Evolutionary conservation across 2,329 filamentous ascomycete species (phyloP), one percentile per base, ranked within the genome.

Genomic region (Botrytis porri): DNA sequence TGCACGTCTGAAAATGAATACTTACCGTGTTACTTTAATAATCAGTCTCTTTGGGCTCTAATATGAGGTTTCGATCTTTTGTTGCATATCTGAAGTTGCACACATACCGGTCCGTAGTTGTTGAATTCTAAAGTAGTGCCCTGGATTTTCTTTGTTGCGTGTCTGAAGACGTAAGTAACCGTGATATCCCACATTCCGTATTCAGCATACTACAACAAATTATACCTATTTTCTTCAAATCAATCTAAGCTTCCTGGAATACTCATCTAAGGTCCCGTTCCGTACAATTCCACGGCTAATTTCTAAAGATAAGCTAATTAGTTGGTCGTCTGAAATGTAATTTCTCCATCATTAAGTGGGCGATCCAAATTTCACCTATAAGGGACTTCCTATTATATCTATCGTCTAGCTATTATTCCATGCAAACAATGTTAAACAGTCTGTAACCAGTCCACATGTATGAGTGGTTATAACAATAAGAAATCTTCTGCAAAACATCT

Each of bases 401-500:
- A 7, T 8, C n/a, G 12, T 12, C 2, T n/a, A 25, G 12, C 25
- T 12, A 10, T 16, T 12, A n/a, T 25, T 54, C 2, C 48, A 6
- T n/a, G n/a, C 0, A 12, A 54, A n/a, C 25, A 4, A 2, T n/a
- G 2, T 6, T 7, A n/a, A n/a, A 54, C 0, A 54, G 6, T 54
- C 48, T n/a, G 48, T 54, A 12, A 16, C 5, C 12, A 54, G 6
- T 16, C 25, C 25, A 2, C 14, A 7, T n/a, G 48, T 0, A 54
- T n/a, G 48, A 25, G 25, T n/a, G 25, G 8, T n/a, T n/a, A 5
- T 54, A n/a, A 54, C 25, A 54, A 3, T 7, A 54, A 16, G 25
- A 54, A 54, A 5, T 14, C n/a, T n/a, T n/a, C 12, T 54, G 25
- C 48, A 16, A 54, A 25, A 54, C n/a, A 54, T 51, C 5, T n/a